Base-by-base conservation (phyloP, 192 early-diverging fungal genomes). In the Coemansia furcata region DNA sequence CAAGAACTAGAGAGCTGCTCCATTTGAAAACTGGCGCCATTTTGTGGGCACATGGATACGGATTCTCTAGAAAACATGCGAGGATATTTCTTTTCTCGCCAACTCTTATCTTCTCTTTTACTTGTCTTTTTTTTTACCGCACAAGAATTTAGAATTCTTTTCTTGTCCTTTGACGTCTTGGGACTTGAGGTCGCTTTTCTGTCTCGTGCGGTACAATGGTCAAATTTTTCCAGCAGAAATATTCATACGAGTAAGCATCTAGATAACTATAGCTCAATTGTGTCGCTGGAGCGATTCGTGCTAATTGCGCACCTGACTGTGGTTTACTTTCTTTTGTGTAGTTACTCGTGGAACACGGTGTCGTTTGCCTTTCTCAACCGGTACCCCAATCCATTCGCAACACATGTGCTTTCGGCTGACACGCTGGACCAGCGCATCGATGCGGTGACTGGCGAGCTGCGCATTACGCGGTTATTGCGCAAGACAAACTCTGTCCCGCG, bases 361-460 rank as follows among this genome's bases (percentile, higher is more conserved):
- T 93, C 95, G 10, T 87, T 86, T 62, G 95, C 95, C 21, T 92
- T 98, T 63, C 95, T 90, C 87, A 78, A 92, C 70, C 91, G 97
- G 47, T 99, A 99, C 83, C 98, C 98, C 50, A 99, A 99, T 76
- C 98, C 98, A 29, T 97, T 94, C 79, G 93, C 98, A 4, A 86
- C 89, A 8, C 98, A 99, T 81, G 98, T 99, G 17, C 78, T 98
- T 49, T 81, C 94, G 4, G 86, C 90, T 21, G 98, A 99, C 82
- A 95, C 97, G n/a, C 85, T 99, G 15, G 94, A 94, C 62, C 86
- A 96, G 32, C 80, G 83, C 43, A 86, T 97, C 5, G 93, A 96
- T 68, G 82, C 87, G 12, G 80, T 83, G 4, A 91, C 90, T 0
- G 94, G 95, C 26, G 80, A 90, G 55, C 77, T 99, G 69, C 87